A percentile compares a stretch with the other conserved stretches of the same genome.
phyloP scores from a whole-genome alignment of 306 rosid species.

The Prunus campanulata region DNA sequence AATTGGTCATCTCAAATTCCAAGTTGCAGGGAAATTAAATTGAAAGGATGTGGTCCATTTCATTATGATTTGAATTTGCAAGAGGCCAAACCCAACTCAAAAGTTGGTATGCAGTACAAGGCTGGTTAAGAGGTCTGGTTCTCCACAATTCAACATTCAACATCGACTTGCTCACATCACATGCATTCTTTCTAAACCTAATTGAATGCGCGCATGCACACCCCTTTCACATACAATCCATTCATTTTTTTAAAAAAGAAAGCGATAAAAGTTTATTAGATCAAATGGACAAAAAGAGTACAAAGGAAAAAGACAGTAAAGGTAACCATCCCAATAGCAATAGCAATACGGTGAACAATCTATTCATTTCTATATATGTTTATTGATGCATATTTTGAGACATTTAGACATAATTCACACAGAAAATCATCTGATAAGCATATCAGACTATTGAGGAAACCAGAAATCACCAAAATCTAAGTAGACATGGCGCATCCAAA shows the following conservation, averaged over 20 bases:
- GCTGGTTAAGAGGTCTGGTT: constrained; percentile 10
- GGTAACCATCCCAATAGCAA: too few species aligned
- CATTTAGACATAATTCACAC: constrained; percentile 6
- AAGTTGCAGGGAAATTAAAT: neutral
- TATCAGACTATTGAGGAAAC: neutral
- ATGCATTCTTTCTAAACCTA: neutral
- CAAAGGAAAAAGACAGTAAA: too few species aligned
- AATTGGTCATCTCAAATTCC: neutral
- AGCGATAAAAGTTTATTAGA: too few species aligned
- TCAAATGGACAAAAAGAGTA: too few species aligned
- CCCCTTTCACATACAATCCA: too few species aligned
- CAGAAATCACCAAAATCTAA: neutral
- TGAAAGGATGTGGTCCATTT: constrained; percentile 27
- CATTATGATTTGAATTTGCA: constrained; percentile 3
- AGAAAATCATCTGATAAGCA: neutral
- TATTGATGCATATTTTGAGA: too few species aligned
- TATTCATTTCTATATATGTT: too few species aligned
- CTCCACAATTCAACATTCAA: constrained; percentile 12
- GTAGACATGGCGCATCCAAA: neutral
- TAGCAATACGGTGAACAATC: too few species aligned
- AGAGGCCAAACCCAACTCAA: constrained; percentile 8
- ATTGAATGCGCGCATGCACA: too few species aligned
- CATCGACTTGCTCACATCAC: constrained; percentile 15
- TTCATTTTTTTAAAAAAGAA: too few species aligned
- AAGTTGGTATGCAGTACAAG: constrained; percentile 20